Percentiles rank a stretch among this genome's conserved stretches.
Evolutionary conservation across 1,284 basidiomycete species (phyloP).

Genomic region (Somion occarium): DNA sequence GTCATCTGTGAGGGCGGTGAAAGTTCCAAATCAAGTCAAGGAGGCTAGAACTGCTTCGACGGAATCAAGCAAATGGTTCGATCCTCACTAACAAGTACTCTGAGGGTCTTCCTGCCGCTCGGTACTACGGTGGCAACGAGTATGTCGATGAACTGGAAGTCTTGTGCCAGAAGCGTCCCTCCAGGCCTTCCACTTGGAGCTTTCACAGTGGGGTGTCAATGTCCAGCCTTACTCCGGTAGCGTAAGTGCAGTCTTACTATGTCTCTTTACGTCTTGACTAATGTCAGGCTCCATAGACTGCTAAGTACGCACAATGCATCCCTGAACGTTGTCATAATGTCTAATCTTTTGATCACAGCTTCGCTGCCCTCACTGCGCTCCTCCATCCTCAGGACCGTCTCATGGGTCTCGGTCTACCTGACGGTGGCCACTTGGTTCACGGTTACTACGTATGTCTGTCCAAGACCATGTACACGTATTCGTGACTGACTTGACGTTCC

Average conservation of each 20-base stretch:
- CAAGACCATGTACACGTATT: too few relatives aligned
- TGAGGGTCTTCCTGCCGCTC: constrained; percentile 89
- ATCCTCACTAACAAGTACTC: constrained; percentile 99
- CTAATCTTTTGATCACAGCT: constrained; percentile 49
- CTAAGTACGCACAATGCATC: constrained; percentile 55
- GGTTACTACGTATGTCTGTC: constrained; percentile 79
- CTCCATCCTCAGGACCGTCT: constrained; percentile 97
- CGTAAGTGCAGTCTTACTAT: constrained; percentile 30
- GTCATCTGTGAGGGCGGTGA: too few relatives aligned
- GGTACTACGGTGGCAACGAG: constrained; percentile 98
- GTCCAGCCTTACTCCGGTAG: constrained; percentile 97
- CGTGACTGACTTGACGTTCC: too few relatives aligned
- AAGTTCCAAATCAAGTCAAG: too few relatives aligned
- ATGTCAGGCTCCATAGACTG: constrained; percentile 46
- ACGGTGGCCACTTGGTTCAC: constrained; percentile 97
- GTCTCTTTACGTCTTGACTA: constrained; percentile 1
- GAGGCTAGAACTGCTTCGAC: constrained; percentile 96
- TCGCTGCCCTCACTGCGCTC: constrained; percentile 95
- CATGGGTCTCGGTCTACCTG: constrained; percentile 98
- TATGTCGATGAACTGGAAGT: constrained; percentile 96
- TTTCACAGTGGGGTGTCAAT: constrained; percentile 95
- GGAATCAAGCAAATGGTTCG: constrained; percentile 98
- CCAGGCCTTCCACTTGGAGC: constrained; percentile 94
- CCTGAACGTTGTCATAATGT: not conserved
- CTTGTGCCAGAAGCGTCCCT: constrained; percentile 94